Conservation (phyloP, 176 grass and related monocot genomes). For the Hsuehochloa calcarea region DNA sequence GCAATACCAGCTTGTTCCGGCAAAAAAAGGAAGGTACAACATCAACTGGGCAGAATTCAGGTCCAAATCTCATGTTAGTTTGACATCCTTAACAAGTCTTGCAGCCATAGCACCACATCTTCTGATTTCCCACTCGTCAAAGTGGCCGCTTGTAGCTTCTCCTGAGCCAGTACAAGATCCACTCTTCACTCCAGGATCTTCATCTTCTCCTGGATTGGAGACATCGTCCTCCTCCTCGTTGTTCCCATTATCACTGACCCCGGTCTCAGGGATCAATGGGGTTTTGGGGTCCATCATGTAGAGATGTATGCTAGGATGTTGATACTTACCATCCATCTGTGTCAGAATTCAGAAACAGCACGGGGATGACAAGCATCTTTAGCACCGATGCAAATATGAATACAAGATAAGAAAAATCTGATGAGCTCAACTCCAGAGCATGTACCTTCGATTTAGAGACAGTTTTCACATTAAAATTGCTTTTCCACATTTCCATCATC, state of each 20-base stretch:
- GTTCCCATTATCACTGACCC: not conserved
- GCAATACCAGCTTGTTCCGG: not conserved
- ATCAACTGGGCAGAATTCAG: not conserved
- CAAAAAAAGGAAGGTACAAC: not conserved
- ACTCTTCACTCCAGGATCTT: not conserved
- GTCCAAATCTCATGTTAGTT: slow-evolving; percentile 29
- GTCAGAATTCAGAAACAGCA: not conserved
- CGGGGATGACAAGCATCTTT: not conserved
- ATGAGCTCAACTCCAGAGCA: not conserved
- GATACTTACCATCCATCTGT: slow-evolving; percentile 89
- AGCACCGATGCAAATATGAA: not conserved
- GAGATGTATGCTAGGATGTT: slow-evolving; percentile 79
- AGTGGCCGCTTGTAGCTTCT: not conserved
- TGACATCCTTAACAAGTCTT: slow-evolving; percentile 81
- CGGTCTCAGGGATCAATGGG: not conserved
- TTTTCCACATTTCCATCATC: slow-evolving; percentile 92
- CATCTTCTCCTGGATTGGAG: slow-evolving; percentile 34
- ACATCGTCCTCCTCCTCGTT: slow-evolving; percentile 51
- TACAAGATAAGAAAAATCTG: not conserved
- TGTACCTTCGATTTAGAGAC: slow-evolving; percentile 78
- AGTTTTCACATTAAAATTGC: slow-evolving; percentile 69
- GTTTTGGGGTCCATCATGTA: slow-evolving; percentile 83
- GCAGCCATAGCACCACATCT: slow-evolving; percentile 82
- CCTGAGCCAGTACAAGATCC: not conserved
- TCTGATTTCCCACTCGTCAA: slow-evolving; percentile 88